Evolutionary conservation across 306 rosid genomes (phyloP), one percentile per base, ranked within the genome.

Genomic region (Sophora flavescens): DNA sequence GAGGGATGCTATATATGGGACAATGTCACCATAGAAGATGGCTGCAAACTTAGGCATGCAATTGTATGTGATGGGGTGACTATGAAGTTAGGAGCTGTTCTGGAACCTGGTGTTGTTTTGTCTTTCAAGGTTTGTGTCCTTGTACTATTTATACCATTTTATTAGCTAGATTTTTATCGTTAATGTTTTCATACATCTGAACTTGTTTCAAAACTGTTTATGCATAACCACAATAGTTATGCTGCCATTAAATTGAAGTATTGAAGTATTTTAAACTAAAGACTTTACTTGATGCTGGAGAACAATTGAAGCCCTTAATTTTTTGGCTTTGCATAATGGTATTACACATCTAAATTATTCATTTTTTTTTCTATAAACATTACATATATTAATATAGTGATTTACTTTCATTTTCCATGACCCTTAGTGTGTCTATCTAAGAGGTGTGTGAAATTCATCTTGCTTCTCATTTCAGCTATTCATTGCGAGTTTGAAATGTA

Each of bases 1-100:
- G 93, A 89, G 82, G 98, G 97, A 64, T 93, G 97, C 78, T 93
- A 91, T 79, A 72, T 96, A 80, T 96, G 98, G 98, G 82, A 89
- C 82, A 89, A 86, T 78, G 92, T 93, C 77, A 84, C 72, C 72
- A 86, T 96, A 79, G 97, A 93, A 89, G 97, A 96, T 91, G 96
- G 90, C 62, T 96, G 99, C 75, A 83, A 87, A 71, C 89, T 96
- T 73, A 86, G 81, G 75, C 90, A 92, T 88, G 93, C 94, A 72
- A 88, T 96, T 60, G 93, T 89, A 18, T 96, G 99, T 88, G 90
- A 91, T 81, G 98, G 98, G 85, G 99, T 89, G 81, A 74, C 78
- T 54, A 45, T 91, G 74, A 96, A 87, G 75, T 86, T 90, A 7
- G 93, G 97, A 82, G 90, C 97, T 77, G 82, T 85, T 68, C 75